Evolutionary conservation across 192 early-diverging fungal genomes (phyloP).

Genomic region (Coemansia sp.): DNA sequence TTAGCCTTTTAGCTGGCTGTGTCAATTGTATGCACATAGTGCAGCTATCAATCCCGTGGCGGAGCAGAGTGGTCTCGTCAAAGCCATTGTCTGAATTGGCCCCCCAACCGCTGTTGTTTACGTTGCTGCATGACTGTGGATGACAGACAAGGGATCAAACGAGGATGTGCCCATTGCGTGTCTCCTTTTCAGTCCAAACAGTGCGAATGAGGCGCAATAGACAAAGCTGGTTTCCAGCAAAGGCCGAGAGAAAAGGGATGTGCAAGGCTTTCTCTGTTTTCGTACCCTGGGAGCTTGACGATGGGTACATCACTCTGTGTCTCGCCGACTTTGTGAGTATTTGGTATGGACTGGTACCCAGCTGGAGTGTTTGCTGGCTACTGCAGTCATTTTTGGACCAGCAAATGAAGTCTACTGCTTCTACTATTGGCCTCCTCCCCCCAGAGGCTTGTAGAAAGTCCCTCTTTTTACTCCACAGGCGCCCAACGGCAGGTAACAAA

Average conservation of each 20-base stretch:
- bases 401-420: neutral
- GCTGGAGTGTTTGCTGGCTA: neutral
- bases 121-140: neutral
- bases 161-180: neutral
- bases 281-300: neutral
- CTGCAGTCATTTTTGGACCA: neutral
- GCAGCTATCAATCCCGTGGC: neutral
- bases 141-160: neutral
- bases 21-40: conserved; percentile 1
- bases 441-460: neutral
- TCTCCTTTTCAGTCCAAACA: neutral
- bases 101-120: neutral
- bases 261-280: neutral
- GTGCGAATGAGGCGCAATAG: neutral
- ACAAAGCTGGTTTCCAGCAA: neutral
- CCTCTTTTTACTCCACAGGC: neutral
- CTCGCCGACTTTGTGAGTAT: neutral
- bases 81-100: neutral
- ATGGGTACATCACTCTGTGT: neutral
- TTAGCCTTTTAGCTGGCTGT: neutral
- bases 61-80: neutral
- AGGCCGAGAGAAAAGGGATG: neutral
- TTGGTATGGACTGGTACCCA: neutral
- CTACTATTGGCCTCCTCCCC: neutral
- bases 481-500: neutral